Conservation (phyloP, 257 asterid genomes). For the Ligustrum vulgare region DNA sequence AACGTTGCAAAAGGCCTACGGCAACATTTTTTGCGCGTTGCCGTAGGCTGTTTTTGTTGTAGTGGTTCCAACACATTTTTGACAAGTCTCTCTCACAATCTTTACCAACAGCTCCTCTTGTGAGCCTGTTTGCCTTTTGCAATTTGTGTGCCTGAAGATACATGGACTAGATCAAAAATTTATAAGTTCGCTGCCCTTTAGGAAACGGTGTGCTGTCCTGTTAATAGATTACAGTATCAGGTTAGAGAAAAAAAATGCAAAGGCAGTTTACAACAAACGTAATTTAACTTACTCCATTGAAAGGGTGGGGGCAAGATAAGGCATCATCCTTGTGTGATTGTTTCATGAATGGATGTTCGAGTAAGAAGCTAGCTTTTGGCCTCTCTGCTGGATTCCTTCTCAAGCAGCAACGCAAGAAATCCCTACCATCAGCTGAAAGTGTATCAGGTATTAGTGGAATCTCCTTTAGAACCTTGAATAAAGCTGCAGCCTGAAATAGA, state of each 20-base stretch:
- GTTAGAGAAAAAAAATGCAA: not conserved
- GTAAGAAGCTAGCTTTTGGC: constrained; percentile 61
- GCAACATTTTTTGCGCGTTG: too few relatives aligned
- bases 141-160: too few relatives aligned
- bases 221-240: not conserved
- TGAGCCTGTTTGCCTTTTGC: too few relatives aligned
- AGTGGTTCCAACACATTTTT: too few relatives aligned
- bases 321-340: not conserved
- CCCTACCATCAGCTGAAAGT: constrained; percentile 79
- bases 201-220: too few relatives aligned
- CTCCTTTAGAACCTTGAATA: constrained; percentile 78
- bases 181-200: too few relatives aligned
- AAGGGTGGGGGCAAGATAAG: not conserved
- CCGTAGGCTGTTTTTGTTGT: too few relatives aligned
- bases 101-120: too few relatives aligned
- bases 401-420: constrained; percentile 69
- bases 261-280: not conserved
- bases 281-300: constrained; percentile 36
- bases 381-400: constrained; percentile 78
- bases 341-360: constrained; percentile 67
- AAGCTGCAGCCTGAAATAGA: constrained; percentile 69
- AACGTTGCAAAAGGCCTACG: too few relatives aligned
- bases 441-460: constrained; percentile 77
- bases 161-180: too few relatives aligned
- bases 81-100: too few relatives aligned